These are phyloP conservation scores for Earliella scabrosa DNA, from an alignment of 1,284 basidiomycete genomes.

Conservation along the genomic window DNA sequence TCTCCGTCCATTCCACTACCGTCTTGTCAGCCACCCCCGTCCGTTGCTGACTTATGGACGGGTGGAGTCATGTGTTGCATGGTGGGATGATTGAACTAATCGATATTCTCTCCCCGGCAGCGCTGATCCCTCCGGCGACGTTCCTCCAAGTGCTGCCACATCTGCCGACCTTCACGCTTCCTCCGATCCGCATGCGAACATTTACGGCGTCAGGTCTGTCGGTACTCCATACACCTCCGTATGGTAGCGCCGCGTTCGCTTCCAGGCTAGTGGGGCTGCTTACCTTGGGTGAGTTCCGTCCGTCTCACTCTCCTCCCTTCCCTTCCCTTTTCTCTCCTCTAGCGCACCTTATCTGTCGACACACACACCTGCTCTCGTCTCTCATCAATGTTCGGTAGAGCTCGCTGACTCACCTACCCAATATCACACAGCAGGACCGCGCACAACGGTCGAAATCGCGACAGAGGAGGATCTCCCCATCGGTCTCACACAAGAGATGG, in stretches of 20 bases:
- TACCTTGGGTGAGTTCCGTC: constrained; percentile 41
- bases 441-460: constrained; percentile 68
- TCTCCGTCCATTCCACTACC: neutral
- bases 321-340: neutral
- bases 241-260: constrained; percentile 67
- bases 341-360: too few relatives aligned
- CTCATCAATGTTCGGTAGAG: neutral
- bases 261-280: constrained; percentile 63
- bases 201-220: constrained; percentile 73
- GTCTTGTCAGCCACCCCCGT: neutral
- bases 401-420: too few relatives aligned
- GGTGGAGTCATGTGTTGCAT: too few relatives aligned
- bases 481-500: constrained; percentile 75
- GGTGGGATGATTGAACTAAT: neutral
- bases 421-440: constrained; percentile 37
- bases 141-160: constrained; percentile 76
- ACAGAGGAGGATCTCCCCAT: constrained; percentile 71
- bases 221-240: constrained; percentile 86
- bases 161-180: constrained; percentile 70
- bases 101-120: constrained; percentile 40
- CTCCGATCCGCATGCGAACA: constrained; percentile 68
- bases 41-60: too few relatives aligned
- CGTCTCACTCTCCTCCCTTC: neutral
- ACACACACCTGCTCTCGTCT: too few relatives aligned
- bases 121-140: constrained; percentile 87